Evolutionary conservation across 352 stramenopile genomes (phyloP).

Genomic region (Phytophthora citrophthora): DNA sequence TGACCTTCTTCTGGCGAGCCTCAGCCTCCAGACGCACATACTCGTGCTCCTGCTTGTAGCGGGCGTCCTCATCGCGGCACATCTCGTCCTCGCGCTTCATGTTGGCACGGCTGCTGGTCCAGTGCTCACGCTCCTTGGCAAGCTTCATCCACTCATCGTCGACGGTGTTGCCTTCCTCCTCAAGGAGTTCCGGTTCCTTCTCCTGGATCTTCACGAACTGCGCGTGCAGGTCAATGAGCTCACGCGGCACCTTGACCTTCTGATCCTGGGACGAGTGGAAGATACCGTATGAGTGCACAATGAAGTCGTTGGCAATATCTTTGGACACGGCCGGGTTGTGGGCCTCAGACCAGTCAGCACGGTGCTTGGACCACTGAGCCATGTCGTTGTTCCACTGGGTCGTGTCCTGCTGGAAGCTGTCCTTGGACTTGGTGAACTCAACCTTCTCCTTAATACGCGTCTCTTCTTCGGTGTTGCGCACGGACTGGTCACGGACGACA

Average conservation of each 20-base stretch:
- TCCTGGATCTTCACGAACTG: slow-evolving; percentile 87
- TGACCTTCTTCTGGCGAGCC: slow-evolving; percentile 85
- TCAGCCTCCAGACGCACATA: slow-evolving; percentile 77
- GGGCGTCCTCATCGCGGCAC: slow-evolving; percentile 83
- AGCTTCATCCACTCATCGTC: slow-evolving; percentile 92
- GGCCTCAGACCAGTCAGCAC: slow-evolving; percentile 85
- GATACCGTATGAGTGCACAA: slow-evolving; percentile 87
- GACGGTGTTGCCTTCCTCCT: slow-evolving; percentile 83
- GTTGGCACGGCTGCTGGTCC: slow-evolving; percentile 85
- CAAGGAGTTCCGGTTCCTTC: slow-evolving; percentile 77
- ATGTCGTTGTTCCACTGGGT: slow-evolving; percentile 91
- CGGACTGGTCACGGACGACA: slow-evolving; percentile 72
- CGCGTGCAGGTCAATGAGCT: slow-evolving; percentile 76
- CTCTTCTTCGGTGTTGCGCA: slow-evolving; percentile 82
- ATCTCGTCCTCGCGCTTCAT: slow-evolving; percentile 92
- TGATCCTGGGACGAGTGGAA: slow-evolving; percentile 65
- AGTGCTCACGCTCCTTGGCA: slow-evolving; percentile 89
- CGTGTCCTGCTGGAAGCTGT: slow-evolving; percentile 88
- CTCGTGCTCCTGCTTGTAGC: slow-evolving; percentile 89
- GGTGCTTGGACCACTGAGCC: slow-evolving; percentile 88
- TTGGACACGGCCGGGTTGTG: slow-evolving; percentile 90
- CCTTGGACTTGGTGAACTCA: slow-evolving; percentile 90
- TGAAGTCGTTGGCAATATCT: slow-evolving; percentile 89
- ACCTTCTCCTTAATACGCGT: slow-evolving; percentile 87
- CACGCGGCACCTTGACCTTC: slow-evolving; percentile 65